Base-by-base conservation (phyloP, 495 filamentous ascomycete species). In the Neurospora cerealis region DNA sequence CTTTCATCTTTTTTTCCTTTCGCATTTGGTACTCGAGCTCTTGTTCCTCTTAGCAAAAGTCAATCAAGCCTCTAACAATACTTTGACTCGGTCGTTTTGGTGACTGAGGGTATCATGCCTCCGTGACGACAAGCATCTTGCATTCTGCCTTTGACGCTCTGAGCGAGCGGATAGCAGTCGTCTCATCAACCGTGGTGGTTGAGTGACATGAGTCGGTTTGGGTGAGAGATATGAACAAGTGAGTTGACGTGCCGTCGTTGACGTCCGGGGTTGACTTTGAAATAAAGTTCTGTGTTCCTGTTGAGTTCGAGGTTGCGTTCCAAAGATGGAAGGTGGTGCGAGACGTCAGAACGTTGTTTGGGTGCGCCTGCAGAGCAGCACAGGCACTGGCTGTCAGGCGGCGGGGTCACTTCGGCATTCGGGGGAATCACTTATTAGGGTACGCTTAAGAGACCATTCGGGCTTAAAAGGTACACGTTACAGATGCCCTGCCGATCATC, bases 11-110 rank as follows among this genome's bases (percentile, higher is more conserved):
- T 74, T 71, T 71, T 76, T 69, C 74, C 69, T 34, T 41, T 39
- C 15, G 54, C 54, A 62, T 62, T 71, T 36, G 75, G 40, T 70
- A 46, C 21, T 71, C 62, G 44, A 39, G 42, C 44, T 19, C 72
- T 44, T 36, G 42, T 69, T 41, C 72, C 34, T 75, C 38, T 69
- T 73, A 21, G 77, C 74, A 78, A 74, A 78, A 80, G 79, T 76
- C 79, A 80, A 78, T 78, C 79, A 80, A 80, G 78, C 79, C 75
- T 75, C 76, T 73, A 72, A 44, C 71, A 36, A 78, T 44, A 73
- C 6, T 40, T 37, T 70, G 46, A 28, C 34, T 4, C 10, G 17
- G 21, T 39, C n/a, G 24, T 24, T 39, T 42, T 36, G n/a, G 44
- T 74, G 21, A 44, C 60, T 70, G 72, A 39, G 11, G 44, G 44